Evolutionary conservation across 2,329 filamentous ascomycete genomes (phyloP).

Genomic region (Penicillium glabrum): DNA sequence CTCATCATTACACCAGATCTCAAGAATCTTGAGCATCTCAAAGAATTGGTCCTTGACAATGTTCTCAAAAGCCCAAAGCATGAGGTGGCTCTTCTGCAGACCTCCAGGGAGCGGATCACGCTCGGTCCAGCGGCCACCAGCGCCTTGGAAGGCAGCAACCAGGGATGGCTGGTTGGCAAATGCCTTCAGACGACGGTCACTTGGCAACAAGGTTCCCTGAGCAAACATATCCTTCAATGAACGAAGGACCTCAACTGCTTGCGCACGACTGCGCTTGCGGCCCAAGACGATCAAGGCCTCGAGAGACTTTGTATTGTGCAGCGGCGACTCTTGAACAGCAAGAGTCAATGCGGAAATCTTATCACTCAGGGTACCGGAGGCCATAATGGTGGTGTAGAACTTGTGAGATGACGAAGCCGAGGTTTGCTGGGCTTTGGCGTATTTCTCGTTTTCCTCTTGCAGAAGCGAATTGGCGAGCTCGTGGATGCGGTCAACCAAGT

Average conservation of each 20-base stretch:
- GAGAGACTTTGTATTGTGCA: constrained; percentile 88
- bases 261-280: constrained; percentile 89
- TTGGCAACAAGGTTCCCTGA: constrained; percentile 80
- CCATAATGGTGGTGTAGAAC: constrained; percentile 96
- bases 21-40: constrained; percentile 85
- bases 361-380: constrained; percentile 92
- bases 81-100: constrained; percentile 73
- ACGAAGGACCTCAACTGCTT: constrained; percentile 87
- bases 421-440: constrained; percentile 68
- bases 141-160: constrained; percentile 66
- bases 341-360: constrained; percentile 95
- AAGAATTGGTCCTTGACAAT: constrained; percentile 95
- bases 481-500: constrained; percentile 57
- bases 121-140: constrained; percentile 62
- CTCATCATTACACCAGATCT: constrained; percentile 92
- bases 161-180: constrained; percentile 81
- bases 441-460: constrained; percentile 73
- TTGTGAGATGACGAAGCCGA: constrained; percentile 85
- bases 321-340: constrained; percentile 90
- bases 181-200: constrained; percentile 73
- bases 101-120: constrained; percentile 71
- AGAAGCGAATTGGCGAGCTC: constrained; percentile 72
- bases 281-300: constrained; percentile 80
- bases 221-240: constrained; percentile 93
- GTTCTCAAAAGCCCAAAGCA: constrained; percentile 90